Evolutionary conservation across 805 yeast genomes (phyloP), one percentile per base, ranked within the genome.

Genomic region (Yamadazyma akitaensis): DNA sequence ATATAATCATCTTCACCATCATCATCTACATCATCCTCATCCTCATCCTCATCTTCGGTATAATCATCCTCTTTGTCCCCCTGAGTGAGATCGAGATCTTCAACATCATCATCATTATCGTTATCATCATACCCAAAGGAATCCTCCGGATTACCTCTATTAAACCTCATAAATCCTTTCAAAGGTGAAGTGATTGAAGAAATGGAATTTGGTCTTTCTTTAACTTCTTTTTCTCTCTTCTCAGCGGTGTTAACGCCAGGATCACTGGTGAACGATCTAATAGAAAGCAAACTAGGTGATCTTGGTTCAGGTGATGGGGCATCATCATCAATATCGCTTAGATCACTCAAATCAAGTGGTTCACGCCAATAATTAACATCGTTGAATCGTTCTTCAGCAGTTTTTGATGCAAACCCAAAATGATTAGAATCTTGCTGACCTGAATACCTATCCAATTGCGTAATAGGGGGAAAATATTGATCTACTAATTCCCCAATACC

Each of bases 331-430:
- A 71, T 60, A 44, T 81, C 88, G 40, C 82, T 76, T 37, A 65
- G 67, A 47, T 82, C 87, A 48, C 79, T 78, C 19, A 85, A 57
- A 50, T 82, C 81, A 21, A 91, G 57, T 1, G 96, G 95, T 43
- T 84, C 92, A 53, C 96, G 73, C 99, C 99, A 94, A 63, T 78
- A 94, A 60, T 87, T 91, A 37, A 87, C 87, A 65, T 94, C 99
- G 7, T 88, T 87, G 62, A 72, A 94, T 51, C 79, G 80, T 53
- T 82, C 85, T 44, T 79, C 83, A 2, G 71, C 66, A 21, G 41
- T 25, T 21, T 49, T 44, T 1, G 43, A 17, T 5, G 43, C 48
- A 30, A 42, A 40, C 13, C 28, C 33, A 14, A 32, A 12, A 30
- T 37, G 41, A 24, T 35, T 39, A 8, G 48, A 40, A 35, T 50